Base-by-base conservation (phyloP, 768 basidiomycete species). In the Stropharia rugosoannulata region DNA sequence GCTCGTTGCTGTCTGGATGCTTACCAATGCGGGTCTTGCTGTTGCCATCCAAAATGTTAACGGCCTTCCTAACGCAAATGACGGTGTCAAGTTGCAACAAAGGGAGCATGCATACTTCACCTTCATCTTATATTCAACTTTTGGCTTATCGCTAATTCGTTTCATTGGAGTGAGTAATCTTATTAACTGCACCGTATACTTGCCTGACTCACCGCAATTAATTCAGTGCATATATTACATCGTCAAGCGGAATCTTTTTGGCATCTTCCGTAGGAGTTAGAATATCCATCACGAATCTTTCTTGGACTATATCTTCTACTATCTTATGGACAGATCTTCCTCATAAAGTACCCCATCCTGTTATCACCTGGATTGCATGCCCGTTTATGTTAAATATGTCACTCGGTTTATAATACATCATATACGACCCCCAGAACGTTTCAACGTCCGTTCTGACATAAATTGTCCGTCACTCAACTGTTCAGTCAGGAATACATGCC, bases 1-100 rank as follows among this genome's bases (percentile, higher is more conserved):
- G 47, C 78, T 95, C 19, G 91, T 94, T 41, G 83, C 87, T 11
- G 75, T 80, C 51, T 93, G 93, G 93, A 89, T 93, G 83, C 72
- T 79, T 42, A 62, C 73, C 10, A 93, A 93, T 63, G 89, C 89
- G 36, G 74, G 64, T 5, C 72, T 93, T 18, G 85, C 89, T 3
- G 78, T 93, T 54, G 82, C 87, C 35, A 89, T 93, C 53, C 84
- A 89, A 70, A 91, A 84, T 59, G 74, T 89, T 59, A 88, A 86
- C 60, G 87, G 90, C 27, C 66, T 89, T 37, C 77, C 72, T 4
- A 73, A 67, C 53, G 59, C 56, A 10, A 51, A 58, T 15, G 84
- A 90, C 57, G 61, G 80, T 60, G 46, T 52, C 13, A 61, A 71
- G 0, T 68, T 84, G 63, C 68, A 62, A 53, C 25, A 64, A 46